A percentile compares a stretch with the other conserved stretches of the same genome.
Conservation (phyloP, 202 grass and related monocot species). For the Bolboschoenoplectus hybrid region DNA sequence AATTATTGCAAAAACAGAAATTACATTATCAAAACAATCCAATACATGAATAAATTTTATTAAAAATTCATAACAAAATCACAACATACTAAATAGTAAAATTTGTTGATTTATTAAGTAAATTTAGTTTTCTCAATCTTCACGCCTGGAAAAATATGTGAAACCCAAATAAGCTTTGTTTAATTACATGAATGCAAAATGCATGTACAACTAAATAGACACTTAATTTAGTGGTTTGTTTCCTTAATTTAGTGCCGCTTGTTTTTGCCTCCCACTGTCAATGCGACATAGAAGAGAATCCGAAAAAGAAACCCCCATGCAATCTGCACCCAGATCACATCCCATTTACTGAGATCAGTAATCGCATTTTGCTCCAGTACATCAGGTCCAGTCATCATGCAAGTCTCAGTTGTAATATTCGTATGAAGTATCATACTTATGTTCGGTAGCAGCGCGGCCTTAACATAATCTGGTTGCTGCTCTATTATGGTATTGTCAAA, state of each 20-base stretch:
- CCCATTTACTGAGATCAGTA: slow-evolving; percentile 67
- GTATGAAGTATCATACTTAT: slow-evolving; percentile 57
- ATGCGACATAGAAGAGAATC: slow-evolving; percentile 59
- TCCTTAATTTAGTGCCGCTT: slow-evolving; percentile 49
- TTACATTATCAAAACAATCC: background rate
- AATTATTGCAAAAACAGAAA: background rate
- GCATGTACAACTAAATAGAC: background rate
- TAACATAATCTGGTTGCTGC: slow-evolving; percentile 38
- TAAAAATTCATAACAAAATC: background rate
- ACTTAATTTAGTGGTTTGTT: background rate
- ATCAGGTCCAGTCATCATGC: slow-evolving; percentile 59
- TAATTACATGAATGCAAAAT: background rate
- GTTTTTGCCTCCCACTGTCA: slow-evolving; percentile 59
- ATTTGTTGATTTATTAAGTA: background rate
- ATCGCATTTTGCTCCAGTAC: slow-evolving; percentile 56
- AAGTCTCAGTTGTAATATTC: slow-evolving; percentile 56
- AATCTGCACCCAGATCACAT: slow-evolving; percentile 56
- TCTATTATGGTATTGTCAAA: slow-evolving; percentile 74
- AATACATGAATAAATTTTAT: background rate
- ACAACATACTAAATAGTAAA: background rate
- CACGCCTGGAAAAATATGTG: background rate
- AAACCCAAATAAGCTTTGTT: background rate
- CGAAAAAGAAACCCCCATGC: slow-evolving; percentile 66
- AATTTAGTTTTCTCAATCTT: slow-evolving; percentile 9
- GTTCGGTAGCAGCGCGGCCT: slow-evolving; percentile 47